Evolutionary conservation across 371 early-diverging fungal species (phyloP), one percentile per base, ranked within the genome.

Genomic region (Mucor saturninus): DNA sequence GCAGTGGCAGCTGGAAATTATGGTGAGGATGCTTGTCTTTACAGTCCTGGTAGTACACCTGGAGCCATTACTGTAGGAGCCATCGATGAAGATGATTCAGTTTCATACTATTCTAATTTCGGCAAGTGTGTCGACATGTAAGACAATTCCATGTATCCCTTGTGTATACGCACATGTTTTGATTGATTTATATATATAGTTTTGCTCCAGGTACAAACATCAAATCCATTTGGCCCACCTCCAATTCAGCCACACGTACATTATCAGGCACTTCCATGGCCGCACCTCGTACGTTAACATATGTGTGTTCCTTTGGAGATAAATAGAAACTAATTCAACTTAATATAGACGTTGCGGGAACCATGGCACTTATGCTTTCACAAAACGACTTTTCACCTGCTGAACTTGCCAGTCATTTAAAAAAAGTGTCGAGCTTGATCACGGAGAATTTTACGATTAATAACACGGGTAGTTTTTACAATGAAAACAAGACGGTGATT

Each of bases 41-140:
- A 85, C 57, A 93, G 94, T 0, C 98, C 99, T 26, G 93, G 93
- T 14, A 87, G 91, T 14, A 90, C 91, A 2, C 75, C 83, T 7
- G 80, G 87, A 38, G 95, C 93, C 2, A 76, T 97, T 49, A 96
- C 96, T 0, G 96, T 96, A 7, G 99, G 95, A 7, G 94, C 94
- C 0, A 89, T 91, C 14, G 88, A 91, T 71, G 65, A 74, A 37
- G 83, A 85, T 50, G 93, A 94, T 73, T 81, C 80, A 1, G 79
- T 88, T 37, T 90, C 93, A 8, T 80, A 67, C 29, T 94, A 90
- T 74, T 90, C 91, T 29, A 91, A 94, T 62, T 80, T 77, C 59
- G 96, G 95, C 4, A 77, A 73, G 26, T 94, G 94, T 69, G 94
- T 94, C 21, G 89, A 92, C 63, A 76, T 93, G 75, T 82, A 74